A percentile compares a stretch with the other conserved stretches of the same genome.
These are phyloP conservation scores for Oryza glaberrima DNA, from an alignment of 176 grass and related monocot species.

Conservation along the genomic window DNA sequence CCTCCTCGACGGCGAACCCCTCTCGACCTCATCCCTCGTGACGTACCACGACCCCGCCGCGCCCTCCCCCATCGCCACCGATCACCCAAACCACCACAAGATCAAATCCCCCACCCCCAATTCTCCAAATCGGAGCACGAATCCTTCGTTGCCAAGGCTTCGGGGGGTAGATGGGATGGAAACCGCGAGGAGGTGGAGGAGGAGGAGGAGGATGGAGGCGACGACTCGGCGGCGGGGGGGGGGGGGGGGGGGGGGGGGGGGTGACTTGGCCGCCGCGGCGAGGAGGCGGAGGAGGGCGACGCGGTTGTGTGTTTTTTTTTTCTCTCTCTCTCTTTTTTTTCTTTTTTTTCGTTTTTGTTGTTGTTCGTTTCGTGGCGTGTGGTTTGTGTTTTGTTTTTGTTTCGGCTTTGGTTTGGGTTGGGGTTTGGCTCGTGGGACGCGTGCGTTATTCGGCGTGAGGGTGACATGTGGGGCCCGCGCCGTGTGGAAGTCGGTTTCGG, in stretches of 20 bases:
- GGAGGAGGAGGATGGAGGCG: not conserved
- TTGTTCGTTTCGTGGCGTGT: not conserved
- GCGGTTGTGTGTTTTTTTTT: not conserved
- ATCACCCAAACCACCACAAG: not conserved
- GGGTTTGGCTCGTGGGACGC: not conserved
- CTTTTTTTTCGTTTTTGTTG: too few relatives aligned
- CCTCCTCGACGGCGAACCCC: constrained; percentile 58
- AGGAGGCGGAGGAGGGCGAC: not conserved
- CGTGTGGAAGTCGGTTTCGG: not conserved
- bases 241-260: constrained; percentile 21
- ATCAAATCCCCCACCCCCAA: not conserved
- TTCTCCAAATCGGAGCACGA: not conserved
- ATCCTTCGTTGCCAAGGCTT: not conserved
- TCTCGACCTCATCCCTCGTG: constrained; percentile 61
- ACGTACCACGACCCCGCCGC: constrained; percentile 42
- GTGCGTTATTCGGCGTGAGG: not conserved
- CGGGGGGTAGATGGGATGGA: too few relatives aligned
- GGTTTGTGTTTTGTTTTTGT: not conserved
- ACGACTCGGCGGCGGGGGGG: not conserved
- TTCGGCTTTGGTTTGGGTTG: not conserved
- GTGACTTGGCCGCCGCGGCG: constrained; percentile 30
- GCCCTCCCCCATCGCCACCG: not conserved
- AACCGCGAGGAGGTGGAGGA: not conserved
- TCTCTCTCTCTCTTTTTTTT: too few relatives aligned
- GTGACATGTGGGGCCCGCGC: not conserved